Conservation (phyloP, 73 alveolate species). For the Tetrahymena thermophila region DNA sequence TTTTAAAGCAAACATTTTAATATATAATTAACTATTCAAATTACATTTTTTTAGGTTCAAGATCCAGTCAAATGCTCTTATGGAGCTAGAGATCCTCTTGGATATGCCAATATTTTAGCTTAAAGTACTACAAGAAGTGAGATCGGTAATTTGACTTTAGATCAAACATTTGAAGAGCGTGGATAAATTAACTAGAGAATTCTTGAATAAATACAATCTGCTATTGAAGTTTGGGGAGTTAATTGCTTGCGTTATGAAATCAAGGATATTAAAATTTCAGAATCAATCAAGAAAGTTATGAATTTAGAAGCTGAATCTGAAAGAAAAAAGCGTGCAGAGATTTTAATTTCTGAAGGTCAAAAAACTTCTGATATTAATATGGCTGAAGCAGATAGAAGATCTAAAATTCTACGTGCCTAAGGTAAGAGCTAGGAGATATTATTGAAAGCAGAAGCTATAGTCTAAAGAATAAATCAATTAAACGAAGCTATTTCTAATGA, state of each 20-base stretch:
- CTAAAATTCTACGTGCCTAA: constrained; percentile 70
- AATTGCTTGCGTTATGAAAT: constrained; percentile 75
- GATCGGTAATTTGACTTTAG: constrained; percentile 67
- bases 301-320: constrained; percentile 78
- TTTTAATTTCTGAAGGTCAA: constrained; percentile 73
- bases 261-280: constrained; percentile 75
- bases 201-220: constrained; percentile 58
- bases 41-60: not conserved
- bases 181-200: constrained; percentile 66
- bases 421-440: constrained; percentile 50
- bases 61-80: constrained; percentile 38
- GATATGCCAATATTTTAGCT: constrained; percentile 59
- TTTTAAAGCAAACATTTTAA: no score
- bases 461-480: constrained; percentile 44
- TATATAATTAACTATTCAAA: not conserved
- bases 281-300: constrained; percentile 72
- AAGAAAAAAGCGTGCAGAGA: constrained; percentile 72
- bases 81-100: constrained; percentile 33
- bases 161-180: constrained; percentile 77
- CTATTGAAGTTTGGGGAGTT: constrained; percentile 79
- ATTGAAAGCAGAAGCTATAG: constrained; percentile 64
- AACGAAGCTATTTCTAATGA: constrained; percentile 21
- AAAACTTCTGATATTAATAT: constrained; percentile 54
- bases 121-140: constrained; percentile 91
- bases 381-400: constrained; percentile 63